These are phyloP conservation scores for Entomortierella lignicola DNA, from an alignment of 192 early-diverging fungal genomes.

Conservation along the genomic window DNA sequence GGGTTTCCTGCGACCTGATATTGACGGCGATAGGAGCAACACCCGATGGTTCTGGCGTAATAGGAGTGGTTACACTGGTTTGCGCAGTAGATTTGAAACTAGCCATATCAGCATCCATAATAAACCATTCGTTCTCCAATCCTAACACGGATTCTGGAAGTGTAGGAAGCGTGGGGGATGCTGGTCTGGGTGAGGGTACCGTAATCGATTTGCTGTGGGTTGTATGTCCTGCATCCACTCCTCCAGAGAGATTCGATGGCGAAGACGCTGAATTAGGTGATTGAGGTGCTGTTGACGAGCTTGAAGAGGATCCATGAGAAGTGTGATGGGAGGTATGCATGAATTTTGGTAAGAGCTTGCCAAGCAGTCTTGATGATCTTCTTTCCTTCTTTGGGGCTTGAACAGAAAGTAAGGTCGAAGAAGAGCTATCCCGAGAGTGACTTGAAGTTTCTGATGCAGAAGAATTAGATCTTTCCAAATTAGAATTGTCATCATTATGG, in stretches of 20 bases:
- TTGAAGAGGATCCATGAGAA: not conserved
- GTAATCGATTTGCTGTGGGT: not conserved
- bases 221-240: not conserved
- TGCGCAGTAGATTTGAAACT: too few species aligned
- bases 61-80: too few species aligned
- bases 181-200: not conserved
- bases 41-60: too few species aligned
- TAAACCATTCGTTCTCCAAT: too few species aligned
- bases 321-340: conserved; percentile 10
- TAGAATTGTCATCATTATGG: not conserved
- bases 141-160: too few species aligned
- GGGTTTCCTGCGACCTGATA: too few species aligned
- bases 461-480: not conserved
- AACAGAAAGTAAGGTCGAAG: not conserved
- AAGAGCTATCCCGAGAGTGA: not conserved
- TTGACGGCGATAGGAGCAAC: too few species aligned
- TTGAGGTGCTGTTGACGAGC: not conserved
- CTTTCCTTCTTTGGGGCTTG: not conserved
- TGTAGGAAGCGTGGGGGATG: too few species aligned
- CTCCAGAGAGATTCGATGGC: too few species aligned
- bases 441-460: too few species aligned
- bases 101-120: too few species aligned
- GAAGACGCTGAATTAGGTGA: not conserved
- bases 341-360: conserved; percentile 46
- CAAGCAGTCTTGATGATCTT: conserved; percentile 32